phyloP scores from a whole-genome alignment of 306 rosid genomes.

The Cyamopsis tetragonoloba region DNA sequence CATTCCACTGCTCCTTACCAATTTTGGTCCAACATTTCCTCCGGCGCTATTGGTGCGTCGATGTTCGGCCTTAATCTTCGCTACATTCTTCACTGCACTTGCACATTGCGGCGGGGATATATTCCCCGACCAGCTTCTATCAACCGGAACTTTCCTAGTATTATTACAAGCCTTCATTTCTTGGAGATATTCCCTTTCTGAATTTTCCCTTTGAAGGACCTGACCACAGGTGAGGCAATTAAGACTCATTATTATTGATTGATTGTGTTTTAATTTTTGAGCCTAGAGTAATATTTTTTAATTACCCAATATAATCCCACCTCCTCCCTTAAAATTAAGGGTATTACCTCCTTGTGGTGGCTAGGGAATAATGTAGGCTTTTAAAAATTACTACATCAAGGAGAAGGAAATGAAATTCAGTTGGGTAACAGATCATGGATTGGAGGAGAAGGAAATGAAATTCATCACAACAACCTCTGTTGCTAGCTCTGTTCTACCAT shows the following conservation, averaged over 20 bases:
- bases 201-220: slow-evolving; percentile 37
- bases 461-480: neutral
- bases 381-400: slow-evolving; percentile 11
- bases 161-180: neutral
- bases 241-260: slow-evolving; percentile 48
- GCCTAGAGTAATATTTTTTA: no score
- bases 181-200: slow-evolving; percentile 2
- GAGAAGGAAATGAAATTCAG: neutral
- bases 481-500: neutral
- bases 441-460: neutral
- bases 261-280: no score
- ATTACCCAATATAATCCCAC: no score
- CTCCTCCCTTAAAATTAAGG: slow-evolving; percentile 5
- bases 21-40: slow-evolving; percentile 33
- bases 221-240: slow-evolving; percentile 49
- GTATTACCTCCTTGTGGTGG: neutral
- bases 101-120: slow-evolving; percentile 19
- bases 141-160: slow-evolving; percentile 11
- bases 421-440: neutral
- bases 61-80: slow-evolving; percentile 18
- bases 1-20: slow-evolving; percentile 66
- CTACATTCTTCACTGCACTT: neutral
- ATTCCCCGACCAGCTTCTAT: slow-evolving; percentile 60
- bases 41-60: slow-evolving; percentile 35
- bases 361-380: neutral